Evolutionary conservation across 2,329 filamentous ascomycete genomes (phyloP).

Genomic region (Botryotinia calthae): DNA sequence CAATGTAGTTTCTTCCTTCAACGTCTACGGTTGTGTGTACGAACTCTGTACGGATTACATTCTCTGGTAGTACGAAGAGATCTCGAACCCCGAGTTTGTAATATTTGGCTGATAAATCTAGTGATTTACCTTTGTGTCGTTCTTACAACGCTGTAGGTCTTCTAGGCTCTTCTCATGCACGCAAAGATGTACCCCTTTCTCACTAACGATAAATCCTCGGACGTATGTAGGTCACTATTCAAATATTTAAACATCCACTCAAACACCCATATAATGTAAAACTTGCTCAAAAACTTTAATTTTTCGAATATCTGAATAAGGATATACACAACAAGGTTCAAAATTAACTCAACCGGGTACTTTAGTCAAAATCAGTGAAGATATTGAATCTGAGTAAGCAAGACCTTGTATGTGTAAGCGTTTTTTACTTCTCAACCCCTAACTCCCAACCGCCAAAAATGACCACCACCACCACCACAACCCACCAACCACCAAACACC

Average conservation of each 20-base stretch:
- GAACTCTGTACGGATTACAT: background rate
- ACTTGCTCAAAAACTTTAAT: background rate
- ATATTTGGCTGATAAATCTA: background rate
- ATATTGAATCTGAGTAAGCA: conserved; percentile 18
- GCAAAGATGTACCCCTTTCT: background rate
- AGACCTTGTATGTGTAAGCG: conserved; percentile 19
- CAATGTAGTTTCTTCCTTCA: background rate
- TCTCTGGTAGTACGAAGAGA: background rate
- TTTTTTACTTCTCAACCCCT: background rate
- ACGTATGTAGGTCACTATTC: background rate
- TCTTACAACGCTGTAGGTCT: background rate
- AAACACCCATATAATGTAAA: too few relatives aligned
- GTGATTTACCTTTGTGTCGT: background rate
- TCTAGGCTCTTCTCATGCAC: background rate
- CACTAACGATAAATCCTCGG: background rate
- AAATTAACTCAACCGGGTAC: background rate
- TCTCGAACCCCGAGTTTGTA: background rate
- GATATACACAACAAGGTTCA: background rate
- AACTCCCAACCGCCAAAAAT: conserved; percentile 5
- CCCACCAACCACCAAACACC: background rate
- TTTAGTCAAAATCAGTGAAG: conserved; percentile 11
- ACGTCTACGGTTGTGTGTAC: background rate
- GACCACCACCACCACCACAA: conserved; percentile 1
- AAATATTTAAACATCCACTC: background rate
- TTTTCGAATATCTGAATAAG: background rate